A percentile compares a stretch with the other conserved stretches of the same genome.
phyloP scores from a whole-genome alignment of 768 basidiomycete genomes.

The Trametes cingulata region DNA sequence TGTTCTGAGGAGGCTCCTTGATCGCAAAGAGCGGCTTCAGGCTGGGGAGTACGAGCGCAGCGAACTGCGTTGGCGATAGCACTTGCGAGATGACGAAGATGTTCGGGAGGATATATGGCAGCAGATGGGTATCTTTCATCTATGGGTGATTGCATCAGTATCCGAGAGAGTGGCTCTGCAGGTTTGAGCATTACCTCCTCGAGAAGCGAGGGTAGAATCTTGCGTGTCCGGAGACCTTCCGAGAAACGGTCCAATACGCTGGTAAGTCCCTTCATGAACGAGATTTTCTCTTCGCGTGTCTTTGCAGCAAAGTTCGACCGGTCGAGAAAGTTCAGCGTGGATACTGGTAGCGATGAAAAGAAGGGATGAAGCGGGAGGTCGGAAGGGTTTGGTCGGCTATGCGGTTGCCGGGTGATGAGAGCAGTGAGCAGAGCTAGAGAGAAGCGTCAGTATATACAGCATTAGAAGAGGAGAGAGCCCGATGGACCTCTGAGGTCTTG shows the following conservation, averaged over 20 bases:
- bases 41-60: slow-evolving; percentile 76
- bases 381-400: slow-evolving; percentile 71
- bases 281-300: slow-evolving; percentile 92
- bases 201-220: slow-evolving; percentile 87
- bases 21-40: slow-evolving; percentile 87
- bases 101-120: slow-evolving; percentile 96
- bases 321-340: slow-evolving; percentile 94
- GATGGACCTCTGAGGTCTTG: slow-evolving; percentile 67
- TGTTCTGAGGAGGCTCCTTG: slow-evolving; percentile 96
- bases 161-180: neutral
- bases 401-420: slow-evolving; percentile 78
- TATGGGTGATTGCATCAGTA: slow-evolving; percentile 26
- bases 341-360: slow-evolving; percentile 95
- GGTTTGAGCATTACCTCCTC: slow-evolving; percentile 75
- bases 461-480: neutral
- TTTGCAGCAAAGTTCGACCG: slow-evolving; percentile 94
- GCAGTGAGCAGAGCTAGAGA: slow-evolving; percentile 70
- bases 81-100: slow-evolving; percentile 86
- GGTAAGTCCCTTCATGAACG: slow-evolving; percentile 90
- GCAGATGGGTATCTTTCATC: slow-evolving; percentile 93
- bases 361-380: slow-evolving; percentile 84
- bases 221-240: slow-evolving; percentile 81
- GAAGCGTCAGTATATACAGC: neutral
- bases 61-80: slow-evolving; percentile 80
- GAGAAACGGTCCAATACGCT: slow-evolving; percentile 82